phyloP scores from a whole-genome alignment of 164 flowering plant genomes.

The Pachysandra terminalis region DNA sequence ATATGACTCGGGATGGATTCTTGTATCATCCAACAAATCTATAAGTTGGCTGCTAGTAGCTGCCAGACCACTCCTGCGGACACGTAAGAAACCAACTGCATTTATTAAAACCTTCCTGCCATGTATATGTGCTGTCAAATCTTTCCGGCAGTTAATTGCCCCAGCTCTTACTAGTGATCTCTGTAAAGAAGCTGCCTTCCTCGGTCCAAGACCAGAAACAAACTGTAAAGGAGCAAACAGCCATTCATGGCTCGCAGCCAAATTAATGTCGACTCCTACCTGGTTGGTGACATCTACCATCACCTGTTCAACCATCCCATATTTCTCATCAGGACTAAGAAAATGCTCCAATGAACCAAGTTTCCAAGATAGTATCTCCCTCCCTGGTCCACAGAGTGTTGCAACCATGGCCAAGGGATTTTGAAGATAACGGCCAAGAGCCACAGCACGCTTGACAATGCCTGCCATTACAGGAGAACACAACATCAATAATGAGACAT shows the following conservation, averaged over 20 bases:
- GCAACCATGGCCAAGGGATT: conserved; percentile 96
- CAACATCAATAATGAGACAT: neutral
- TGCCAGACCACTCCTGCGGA: conserved; percentile 85
- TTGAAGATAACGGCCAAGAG: conserved; percentile 92
- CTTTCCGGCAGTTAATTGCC: conserved; percentile 68
- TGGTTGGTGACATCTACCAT: conserved; percentile 96
- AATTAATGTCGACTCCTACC: conserved; percentile 87
- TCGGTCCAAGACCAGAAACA: conserved; percentile 91
- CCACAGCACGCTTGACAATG: conserved; percentile 92
- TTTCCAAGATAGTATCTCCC: conserved; percentile 92
- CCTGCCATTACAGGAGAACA: conserved; percentile 37
- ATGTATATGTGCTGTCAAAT: conserved; percentile 60
- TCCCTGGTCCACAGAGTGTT: conserved; percentile 91
- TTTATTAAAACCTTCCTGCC: conserved; percentile 86
- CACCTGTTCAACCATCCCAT: conserved; percentile 81
- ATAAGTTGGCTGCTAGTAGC: conserved; percentile 67
- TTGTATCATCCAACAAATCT: conserved; percentile 90
- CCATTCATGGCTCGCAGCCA: conserved; percentile 95
- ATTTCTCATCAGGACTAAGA: conserved; percentile 91
- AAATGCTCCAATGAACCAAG: conserved; percentile 61
- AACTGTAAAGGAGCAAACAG: conserved; percentile 87
- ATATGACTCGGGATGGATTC: conserved; percentile 98
- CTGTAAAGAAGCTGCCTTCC: conserved; percentile 88
- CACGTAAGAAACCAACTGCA: conserved; percentile 89
- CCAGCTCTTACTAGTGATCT: conserved; percentile 79